Evolutionary conservation across 345 rosid genomes (phyloP), one percentile per base, ranked within the genome.

Genomic region (Nasturtium officinale): DNA sequence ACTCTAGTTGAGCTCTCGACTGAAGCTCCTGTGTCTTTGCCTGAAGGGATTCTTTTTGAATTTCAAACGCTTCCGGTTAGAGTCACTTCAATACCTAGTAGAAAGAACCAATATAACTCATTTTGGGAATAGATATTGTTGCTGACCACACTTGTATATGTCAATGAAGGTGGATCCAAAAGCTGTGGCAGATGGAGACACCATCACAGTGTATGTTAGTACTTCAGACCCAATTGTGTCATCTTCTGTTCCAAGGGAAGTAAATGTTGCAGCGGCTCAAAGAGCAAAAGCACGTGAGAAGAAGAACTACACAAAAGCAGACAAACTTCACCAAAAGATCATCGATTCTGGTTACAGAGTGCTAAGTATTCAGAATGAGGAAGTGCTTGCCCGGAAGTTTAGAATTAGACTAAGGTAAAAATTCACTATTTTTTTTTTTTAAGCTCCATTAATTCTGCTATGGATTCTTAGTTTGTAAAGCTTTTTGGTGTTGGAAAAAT

Each of bases 111-210:
- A n/a, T n/a, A n/a, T n/a, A 47, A 62, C 3, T 42, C 60, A 11
- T 30, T 56, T 29, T 23, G 35, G 4, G 9, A 42, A 33, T 45
- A 23, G 43, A 53, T 9, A 16, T 58, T 58, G 61, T 56, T 64
- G 16, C 56, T 33, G 52, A 65, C n/a, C n/a, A n/a, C n/a, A n/a
- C n/a, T n/a, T 61, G 59, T 56, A 67, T 52, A 66, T 61, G 57
- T 71, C 30, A 7, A 79, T 76, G 59, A 77, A 95, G 97, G 92
- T 95, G 75, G 96, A 87, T 78, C 80, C 85, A 52, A 90, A 75
- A 67, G 82, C 88, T 25, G 82, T 95, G 42, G 48, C 91, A 5
- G 99, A 95, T 83, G 97, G 98, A 29, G 99, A 95, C 64, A 85
- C 89, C 0, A 69, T 95, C 33, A 75, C 85, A 2, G 96, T 87